Conservation (phyloP, 2,329 filamentous ascomycete genomes). For the Trichophyton mentagrophytes region DNA sequence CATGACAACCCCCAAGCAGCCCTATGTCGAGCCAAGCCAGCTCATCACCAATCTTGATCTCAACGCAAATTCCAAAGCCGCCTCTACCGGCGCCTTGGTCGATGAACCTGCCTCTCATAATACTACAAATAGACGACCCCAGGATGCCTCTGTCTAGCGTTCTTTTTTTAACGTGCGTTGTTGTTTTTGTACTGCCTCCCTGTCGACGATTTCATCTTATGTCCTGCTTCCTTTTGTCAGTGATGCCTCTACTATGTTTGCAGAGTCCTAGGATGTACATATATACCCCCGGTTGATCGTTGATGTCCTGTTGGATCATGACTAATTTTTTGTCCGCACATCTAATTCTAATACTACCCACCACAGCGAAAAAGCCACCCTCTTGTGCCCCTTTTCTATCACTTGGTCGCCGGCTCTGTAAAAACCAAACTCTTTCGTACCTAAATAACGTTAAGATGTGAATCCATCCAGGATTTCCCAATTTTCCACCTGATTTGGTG, state of each 20-base stretch:
- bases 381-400: background rate
- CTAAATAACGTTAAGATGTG: background rate
- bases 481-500: background rate
- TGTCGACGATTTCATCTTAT: background rate
- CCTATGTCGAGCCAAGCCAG: background rate
- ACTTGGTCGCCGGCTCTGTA: background rate
- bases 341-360: background rate
- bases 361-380: background rate
- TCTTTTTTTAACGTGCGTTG: background rate
- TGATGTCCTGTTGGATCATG: background rate
- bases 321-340: background rate
- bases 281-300: background rate
- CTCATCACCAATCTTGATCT: background rate
- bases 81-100: background rate
- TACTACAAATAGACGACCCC: background rate
- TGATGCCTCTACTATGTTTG: background rate
- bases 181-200: too few relatives aligned
- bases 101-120: background rate
- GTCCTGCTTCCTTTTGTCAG: background rate
- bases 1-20: background rate
- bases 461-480: background rate
- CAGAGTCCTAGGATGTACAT: slow-evolving; percentile 3
- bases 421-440: background rate
- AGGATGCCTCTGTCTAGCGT: slow-evolving; percentile 1
- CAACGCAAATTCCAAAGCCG: background rate